Evolutionary conservation across 2,329 filamentous ascomycete genomes (phyloP), one percentile per base, ranked within the genome.

Genomic region (Talaromyces sp.): DNA sequence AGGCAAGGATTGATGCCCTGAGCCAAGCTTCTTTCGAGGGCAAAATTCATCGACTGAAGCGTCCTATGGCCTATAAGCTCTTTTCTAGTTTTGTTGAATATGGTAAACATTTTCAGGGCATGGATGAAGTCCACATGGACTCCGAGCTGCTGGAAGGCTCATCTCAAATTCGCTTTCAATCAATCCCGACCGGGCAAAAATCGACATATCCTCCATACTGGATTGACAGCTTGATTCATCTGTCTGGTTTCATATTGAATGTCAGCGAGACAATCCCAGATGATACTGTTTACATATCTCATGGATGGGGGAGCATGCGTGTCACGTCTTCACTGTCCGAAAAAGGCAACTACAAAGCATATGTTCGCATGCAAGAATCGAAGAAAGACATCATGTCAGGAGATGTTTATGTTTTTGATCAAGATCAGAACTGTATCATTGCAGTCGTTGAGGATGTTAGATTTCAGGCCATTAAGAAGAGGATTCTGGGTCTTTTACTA

Each of bases 81-180:
- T 72, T 75, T 48, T 55, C 56, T 27, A 59, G 62, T 11, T 56
- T 74, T 40, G 73, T 73, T 7, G 64, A 70, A 39, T 75, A 73
- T 53, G 6, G 11, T 14, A 17, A 43, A 4, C 6, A 17, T 3
- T 43, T n/a, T 20, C 22, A 29, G 7, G 40, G 40, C 3, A 30
- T 43, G 22, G 14, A 20, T 6, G 22, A 43, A 8, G 13, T 39
- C 10, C n/a, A 17, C n/a, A 39, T 39, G 9, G 36, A 39, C 36
- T 17, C n/a, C 17, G n/a, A 39, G 3, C 4, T 17, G 4, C 16
- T 27, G 20, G 24, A 30, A 14, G 20, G 17, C 11, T 8, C 17
- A 14, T 5, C 24, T 14, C n/a, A 13, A n/a, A 19, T 30, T 27
- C 9, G 22, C 9, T 30, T 16, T 13, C 19, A 42, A 29, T 13